A percentile compares a stretch with the other conserved stretches of the same genome.
Conservation (phyloP, 2,329 filamentous ascomycete species). For the Pseudogymnoascus sp. region DNA sequence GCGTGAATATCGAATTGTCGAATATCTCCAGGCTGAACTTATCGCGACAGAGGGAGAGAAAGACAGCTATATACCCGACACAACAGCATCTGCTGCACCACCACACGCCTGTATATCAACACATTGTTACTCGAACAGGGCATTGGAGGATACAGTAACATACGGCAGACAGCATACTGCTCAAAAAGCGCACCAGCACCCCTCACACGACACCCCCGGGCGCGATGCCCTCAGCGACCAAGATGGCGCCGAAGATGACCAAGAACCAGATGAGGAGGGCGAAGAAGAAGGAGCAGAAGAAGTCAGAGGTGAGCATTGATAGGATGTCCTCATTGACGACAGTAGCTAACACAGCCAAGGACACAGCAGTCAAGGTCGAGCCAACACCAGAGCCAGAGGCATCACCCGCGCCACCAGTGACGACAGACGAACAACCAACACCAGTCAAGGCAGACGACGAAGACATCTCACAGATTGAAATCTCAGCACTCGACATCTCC, state of each 20-base stretch:
- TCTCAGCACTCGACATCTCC: slow-evolving; percentile 42
- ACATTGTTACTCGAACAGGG: neutral
- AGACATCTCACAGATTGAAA: slow-evolving; percentile 35
- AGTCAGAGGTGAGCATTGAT: slow-evolving; percentile 42
- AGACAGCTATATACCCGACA: neutral
- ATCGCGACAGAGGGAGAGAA: neutral
- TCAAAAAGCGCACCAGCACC: neutral
- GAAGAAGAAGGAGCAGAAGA: slow-evolving; percentile 90
- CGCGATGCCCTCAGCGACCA: slow-evolving; percentile 26
- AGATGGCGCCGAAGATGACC: slow-evolving; percentile 45
- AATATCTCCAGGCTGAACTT: slow-evolving; percentile 1
- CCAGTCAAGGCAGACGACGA: slow-evolving; percentile 25
- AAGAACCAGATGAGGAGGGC: slow-evolving; percentile 92
- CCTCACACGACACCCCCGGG: slow-evolving; percentile 10
- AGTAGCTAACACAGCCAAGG: slow-evolving; percentile 15
- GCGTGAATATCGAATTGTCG: slow-evolving; percentile 7
- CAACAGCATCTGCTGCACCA: neutral
- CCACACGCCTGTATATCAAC: neutral
- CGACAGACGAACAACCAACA: slow-evolving; percentile 33
- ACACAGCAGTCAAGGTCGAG: slow-evolving; percentile 26
- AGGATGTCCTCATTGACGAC: neutral
- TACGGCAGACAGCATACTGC: neutral
- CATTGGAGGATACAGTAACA: neutral
- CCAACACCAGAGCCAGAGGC: slow-evolving; percentile 23
- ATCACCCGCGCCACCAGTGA: slow-evolving; percentile 20